These are phyloP conservation scores for Aspergillus ochraceoroseus DNA, from an alignment of 2,329 filamentous ascomycete genomes.

Conservation along the genomic window DNA sequence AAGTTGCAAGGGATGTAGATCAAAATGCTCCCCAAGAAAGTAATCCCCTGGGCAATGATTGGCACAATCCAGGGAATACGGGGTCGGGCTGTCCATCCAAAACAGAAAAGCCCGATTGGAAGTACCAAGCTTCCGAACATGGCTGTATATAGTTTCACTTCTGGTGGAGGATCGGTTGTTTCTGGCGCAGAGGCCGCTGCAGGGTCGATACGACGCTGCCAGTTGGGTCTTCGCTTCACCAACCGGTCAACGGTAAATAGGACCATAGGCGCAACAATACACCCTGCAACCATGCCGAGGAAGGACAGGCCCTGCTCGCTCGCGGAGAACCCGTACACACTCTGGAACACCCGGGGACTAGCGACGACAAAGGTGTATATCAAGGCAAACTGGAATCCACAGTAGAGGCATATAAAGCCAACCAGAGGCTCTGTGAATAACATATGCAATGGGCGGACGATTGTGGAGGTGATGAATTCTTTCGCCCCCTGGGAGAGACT, in stretches of 20 bases:
- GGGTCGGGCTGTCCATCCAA: constrained; percentile 56
- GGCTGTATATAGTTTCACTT: constrained; percentile 26
- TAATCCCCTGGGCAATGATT: constrained; percentile 26
- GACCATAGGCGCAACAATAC: constrained; percentile 50
- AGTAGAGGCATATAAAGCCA: constrained; percentile 63
- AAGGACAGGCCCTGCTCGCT: constrained; percentile 71
- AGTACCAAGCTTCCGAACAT: constrained; percentile 26
- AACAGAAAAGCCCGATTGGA: constrained; percentile 61
- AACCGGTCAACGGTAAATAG: constrained; percentile 9
- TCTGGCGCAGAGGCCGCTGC: constrained; percentile 7
- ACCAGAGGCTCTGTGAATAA: constrained; percentile 67
- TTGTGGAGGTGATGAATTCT: constrained; percentile 26
- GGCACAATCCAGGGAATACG: constrained; percentile 32
- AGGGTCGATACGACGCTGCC: too few species aligned
- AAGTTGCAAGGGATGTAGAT: constrained; percentile 37
- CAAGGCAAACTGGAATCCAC: constrained; percentile 70
- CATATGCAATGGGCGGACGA: constrained; percentile 56
- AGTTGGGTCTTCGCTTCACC: background rate
- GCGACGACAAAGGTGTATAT: constrained; percentile 83
- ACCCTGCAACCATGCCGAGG: constrained; percentile 71
- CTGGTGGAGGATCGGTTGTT: constrained; percentile 14
- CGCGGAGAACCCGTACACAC: constrained; percentile 49
- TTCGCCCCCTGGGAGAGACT: too few species aligned
- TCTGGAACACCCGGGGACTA: constrained; percentile 73
- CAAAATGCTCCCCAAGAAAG: constrained; percentile 26